Evolutionary conservation across 495 filamentous ascomycete species (phyloP).

Genomic region (Podospora tetraspora): DNA sequence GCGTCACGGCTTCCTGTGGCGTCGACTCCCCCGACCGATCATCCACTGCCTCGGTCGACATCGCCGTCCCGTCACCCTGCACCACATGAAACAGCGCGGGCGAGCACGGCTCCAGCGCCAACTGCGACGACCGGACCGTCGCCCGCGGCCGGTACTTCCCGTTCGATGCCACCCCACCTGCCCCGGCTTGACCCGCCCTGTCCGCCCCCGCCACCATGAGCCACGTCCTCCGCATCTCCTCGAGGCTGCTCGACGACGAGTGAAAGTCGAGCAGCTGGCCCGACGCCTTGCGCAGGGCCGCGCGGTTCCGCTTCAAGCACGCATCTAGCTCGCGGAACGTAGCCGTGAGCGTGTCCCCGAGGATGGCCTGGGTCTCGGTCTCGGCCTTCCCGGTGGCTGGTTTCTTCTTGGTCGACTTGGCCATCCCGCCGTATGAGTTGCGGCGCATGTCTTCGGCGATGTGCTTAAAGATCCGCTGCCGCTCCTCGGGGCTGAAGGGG

Average conservation of each 20-base stretch:
- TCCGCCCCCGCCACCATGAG: background rate
- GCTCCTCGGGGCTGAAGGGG: slow-evolving; percentile 21
- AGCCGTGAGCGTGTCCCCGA: slow-evolving; percentile 7
- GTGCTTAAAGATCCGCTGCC: slow-evolving; percentile 23
- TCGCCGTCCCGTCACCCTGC: slow-evolving; percentile 15
- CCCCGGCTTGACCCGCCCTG: background rate
- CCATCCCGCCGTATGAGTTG: background rate
- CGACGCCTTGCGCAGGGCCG: slow-evolving; percentile 15
- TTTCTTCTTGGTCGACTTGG: background rate
- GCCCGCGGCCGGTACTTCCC: slow-evolving; percentile 3
- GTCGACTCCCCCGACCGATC: slow-evolving; percentile 26
- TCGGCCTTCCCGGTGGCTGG: slow-evolving; percentile 2
- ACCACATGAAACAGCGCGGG: slow-evolving; percentile 11
- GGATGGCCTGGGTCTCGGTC: slow-evolving; percentile 11
- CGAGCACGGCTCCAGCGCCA: slow-evolving; percentile 4
- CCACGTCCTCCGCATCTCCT: slow-evolving; percentile 12
- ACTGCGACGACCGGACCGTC: slow-evolving; percentile 23
- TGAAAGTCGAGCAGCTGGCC: slow-evolving; percentile 21
- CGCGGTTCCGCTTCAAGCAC: slow-evolving; percentile 21
- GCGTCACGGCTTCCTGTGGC: slow-evolving; percentile 14
- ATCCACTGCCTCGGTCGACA: slow-evolving; percentile 27
- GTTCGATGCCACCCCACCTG: background rate
- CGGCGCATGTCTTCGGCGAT: slow-evolving; percentile 19
- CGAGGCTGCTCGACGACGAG: slow-evolving; percentile 7
- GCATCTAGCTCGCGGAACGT: slow-evolving; percentile 20